These are phyloP conservation scores for Allium sativum DNA, from an alignment of 106 monocot genomes.

Conservation along the genomic window DNA sequence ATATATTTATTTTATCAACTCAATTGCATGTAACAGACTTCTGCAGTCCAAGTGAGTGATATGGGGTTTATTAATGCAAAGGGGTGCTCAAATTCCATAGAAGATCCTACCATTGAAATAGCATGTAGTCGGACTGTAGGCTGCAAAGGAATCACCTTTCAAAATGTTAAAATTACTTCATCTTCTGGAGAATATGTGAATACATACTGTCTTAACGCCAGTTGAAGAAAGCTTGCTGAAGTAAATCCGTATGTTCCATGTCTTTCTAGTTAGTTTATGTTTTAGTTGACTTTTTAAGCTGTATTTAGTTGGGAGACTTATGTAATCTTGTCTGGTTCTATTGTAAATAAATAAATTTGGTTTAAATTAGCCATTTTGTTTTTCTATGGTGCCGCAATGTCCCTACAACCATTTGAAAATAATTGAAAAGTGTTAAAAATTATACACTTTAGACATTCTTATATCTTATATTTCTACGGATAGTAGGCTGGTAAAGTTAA, in stretches of 20 bases:
- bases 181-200: not conserved
- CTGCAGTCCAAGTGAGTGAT: constrained; percentile 1
- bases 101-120: not conserved
- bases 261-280: not conserved
- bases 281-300: no score
- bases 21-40: not conserved
- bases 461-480: no score
- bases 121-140: constrained; percentile 1
- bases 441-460: no score
- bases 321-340: no score
- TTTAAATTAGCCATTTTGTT: no score
- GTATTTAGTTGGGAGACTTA: no score
- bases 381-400: no score
- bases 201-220: constrained; percentile 9
- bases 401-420: no score
- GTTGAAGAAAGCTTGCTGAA: not conserved
- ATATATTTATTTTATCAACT: not conserved
- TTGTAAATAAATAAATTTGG: no score
- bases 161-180: not conserved
- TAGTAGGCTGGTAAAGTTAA: no score
- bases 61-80: not conserved
- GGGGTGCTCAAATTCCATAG: not conserved
- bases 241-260: constrained; percentile 2
- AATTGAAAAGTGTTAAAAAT: no score
- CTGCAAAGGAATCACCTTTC: not conserved